These are phyloP conservation scores for Phallus indusiatus DNA, from an alignment of 768 basidiomycete genomes.

Conservation along the genomic window DNA sequence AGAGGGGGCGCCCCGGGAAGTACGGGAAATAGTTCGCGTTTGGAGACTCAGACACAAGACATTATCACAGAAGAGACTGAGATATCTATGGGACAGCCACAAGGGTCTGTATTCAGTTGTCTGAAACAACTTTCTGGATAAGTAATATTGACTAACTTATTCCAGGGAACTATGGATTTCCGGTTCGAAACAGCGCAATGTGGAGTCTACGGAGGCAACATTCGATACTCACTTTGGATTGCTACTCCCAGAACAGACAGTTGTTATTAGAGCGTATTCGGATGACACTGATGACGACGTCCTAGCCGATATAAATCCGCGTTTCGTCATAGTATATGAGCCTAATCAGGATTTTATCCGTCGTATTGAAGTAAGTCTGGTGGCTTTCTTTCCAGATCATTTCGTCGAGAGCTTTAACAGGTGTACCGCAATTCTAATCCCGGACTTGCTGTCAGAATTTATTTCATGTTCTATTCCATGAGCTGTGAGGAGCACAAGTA, in stretches of 20 bases:
- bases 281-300: slow-evolving; percentile 90
- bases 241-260: slow-evolving; percentile 64
- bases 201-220: slow-evolving; percentile 29
- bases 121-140: not conserved
- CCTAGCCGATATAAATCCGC: slow-evolving; percentile 77
- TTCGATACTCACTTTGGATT: slow-evolving; percentile 79
- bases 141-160: too few relatives aligned
- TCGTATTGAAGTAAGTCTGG: slow-evolving; percentile 68
- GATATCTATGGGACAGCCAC: slow-evolving; percentile 18
- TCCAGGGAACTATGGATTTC: slow-evolving; percentile 4
- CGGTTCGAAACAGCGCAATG: slow-evolving; percentile 15
- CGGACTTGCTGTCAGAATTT: slow-evolving; percentile 76
- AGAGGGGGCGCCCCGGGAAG: slow-evolving; percentile 55
- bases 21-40: slow-evolving; percentile 9
- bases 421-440: slow-evolving; percentile 81
- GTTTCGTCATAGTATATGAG: slow-evolving; percentile 93
- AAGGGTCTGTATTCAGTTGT: slow-evolving; percentile 16
- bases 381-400: not conserved
- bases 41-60: not conserved
- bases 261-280: slow-evolving; percentile 79
- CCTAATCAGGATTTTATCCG: slow-evolving; percentile 89
- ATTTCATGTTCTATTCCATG: slow-evolving; percentile 91
- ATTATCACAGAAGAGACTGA: slow-evolving; percentile 14
- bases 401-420: slow-evolving; percentile 28
- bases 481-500: slow-evolving; percentile 96